A percentile compares a stretch with the other conserved stretches of the same genome.
Evolutionary conservation across 2,329 filamentous ascomycete genomes (phyloP).

Genomic region (Penicillium sp.): DNA sequence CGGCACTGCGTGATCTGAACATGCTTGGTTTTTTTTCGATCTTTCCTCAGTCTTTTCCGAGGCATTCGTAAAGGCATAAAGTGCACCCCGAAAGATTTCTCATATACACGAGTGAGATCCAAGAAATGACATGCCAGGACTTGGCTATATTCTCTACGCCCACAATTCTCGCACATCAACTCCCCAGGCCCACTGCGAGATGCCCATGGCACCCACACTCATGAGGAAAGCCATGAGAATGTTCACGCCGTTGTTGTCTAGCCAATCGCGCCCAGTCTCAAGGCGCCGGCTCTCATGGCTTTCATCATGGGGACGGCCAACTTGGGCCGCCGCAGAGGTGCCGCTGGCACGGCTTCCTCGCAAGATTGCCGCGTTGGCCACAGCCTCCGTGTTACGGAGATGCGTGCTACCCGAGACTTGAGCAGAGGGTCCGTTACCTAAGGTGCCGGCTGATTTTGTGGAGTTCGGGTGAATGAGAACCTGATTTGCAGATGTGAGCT

Average conservation of each 20-base stretch:
- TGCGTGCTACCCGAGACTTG: conserved; percentile 24
- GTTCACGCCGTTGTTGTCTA: conserved; percentile 97
- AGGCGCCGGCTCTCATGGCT: conserved; percentile 62
- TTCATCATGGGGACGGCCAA: conserved; percentile 17
- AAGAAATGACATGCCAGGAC: neutral
- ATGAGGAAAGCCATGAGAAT: conserved; percentile 83
- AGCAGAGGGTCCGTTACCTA: conserved; percentile 6
- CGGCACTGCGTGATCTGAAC: too few species aligned
- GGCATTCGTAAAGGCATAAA: neutral
- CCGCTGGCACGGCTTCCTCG: conserved; percentile 21
- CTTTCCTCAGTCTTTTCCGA: too few species aligned
- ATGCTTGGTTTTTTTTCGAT: too few species aligned
- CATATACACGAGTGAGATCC: neutral
- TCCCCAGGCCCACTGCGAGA: conserved; percentile 42
- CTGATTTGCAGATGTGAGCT: conserved; percentile 16
- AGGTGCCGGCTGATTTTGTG: conserved; percentile 21
- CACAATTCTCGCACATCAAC: conserved; percentile 22
- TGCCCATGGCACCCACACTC: conserved; percentile 74
- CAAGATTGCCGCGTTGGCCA: conserved; percentile 32
- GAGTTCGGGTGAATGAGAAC: conserved; percentile 41
- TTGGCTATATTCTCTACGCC: conserved; percentile 3
- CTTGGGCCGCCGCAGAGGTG: conserved; percentile 15
- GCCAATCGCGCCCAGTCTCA: conserved; percentile 69
- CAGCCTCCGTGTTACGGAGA: conserved; percentile 30
- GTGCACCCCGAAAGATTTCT: neutral